Conservation (phyloP, 768 basidiomycete species). For the Mycena amicta region DNA sequence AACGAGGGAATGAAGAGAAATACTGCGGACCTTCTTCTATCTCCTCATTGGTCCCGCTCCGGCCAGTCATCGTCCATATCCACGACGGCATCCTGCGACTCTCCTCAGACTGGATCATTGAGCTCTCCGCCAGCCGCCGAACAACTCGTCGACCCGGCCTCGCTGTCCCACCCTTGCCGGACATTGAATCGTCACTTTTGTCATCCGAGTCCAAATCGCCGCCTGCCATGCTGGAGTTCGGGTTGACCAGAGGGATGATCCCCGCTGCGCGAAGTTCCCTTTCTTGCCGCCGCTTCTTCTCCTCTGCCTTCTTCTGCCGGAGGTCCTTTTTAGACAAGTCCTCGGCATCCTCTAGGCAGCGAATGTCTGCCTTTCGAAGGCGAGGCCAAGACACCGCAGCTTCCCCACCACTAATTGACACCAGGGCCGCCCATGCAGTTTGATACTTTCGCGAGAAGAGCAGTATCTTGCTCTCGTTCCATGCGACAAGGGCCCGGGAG, state of each 20-base stretch:
- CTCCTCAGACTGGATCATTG: neutral
- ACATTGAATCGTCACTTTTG: no score
- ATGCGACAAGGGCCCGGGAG: neutral
- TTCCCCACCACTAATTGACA: neutral
- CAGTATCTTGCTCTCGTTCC: constrained; percentile 10
- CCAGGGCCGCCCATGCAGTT: constrained; percentile 4
- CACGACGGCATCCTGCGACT: neutral
- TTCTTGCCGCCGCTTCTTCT: neutral
- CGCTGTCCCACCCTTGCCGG: no score
- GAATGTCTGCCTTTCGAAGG: neutral
- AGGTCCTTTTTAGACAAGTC: neutral
- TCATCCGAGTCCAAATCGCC: no score
- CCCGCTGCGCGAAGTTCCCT: neutral
- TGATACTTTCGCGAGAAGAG: constrained; percentile 7
- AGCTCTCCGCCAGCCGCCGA: no score
- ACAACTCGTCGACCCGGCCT: no score
- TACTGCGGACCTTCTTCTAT: neutral
- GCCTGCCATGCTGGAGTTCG: no score
- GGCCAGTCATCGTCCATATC: neutral
- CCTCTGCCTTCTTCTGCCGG: neutral
- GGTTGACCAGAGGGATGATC: neutral
- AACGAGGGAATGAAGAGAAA: neutral
- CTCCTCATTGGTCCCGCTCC: neutral
- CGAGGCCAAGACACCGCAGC: neutral
- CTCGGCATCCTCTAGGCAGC: neutral